Evolutionary conservation across 2,329 filamentous ascomycete species (phyloP), one percentile per base, ranked within the genome.

Genomic region (Lachnellula cervina): DNA sequence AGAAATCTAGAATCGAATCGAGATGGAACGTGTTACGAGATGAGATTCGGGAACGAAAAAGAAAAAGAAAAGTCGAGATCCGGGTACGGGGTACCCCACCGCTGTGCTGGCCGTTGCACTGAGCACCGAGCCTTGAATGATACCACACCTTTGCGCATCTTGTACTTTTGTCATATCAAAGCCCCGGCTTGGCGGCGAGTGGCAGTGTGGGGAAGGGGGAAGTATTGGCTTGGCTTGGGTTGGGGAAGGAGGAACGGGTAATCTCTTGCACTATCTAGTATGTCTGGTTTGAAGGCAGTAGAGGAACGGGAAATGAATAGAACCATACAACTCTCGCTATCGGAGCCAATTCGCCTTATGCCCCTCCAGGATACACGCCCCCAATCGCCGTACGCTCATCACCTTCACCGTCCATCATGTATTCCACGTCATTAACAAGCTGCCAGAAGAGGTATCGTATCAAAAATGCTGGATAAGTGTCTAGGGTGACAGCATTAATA

Each of bases 381-480:
- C n/a, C 35, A 21, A 32, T 54, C 50, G 21, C 45, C 16, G 47
- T 45, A 49, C 56, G 28, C 37, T 55, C 54, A 50, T 59, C 51
- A 48, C 54, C 56, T 42, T 40, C 54, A 32, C 45, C 51, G 48
- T 54, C 52, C 47, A 32, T 32, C 28, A 54, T 60, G 54, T 56
- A 53, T 55, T 63, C 59, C 64, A 61, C 61, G 52, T 62, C 59
- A 61, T 65, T 62, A 32, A 62, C 49, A 55, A 58, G 46, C 54
- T 21, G 55, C 54, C 60, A 62, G 58, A 65, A 63, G 59, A 62
- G 58, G 57, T 65, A 65, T 64, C 62, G 60, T 64, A 62, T 62
- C 49, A 64, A 62, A 55, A 55, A 60, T 64, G 59, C 58, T 59
- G 57, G 62, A 52, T 51, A 60, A 55, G 45, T 57, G 42, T 62